Percentiles rank a stretch among this genome's conserved stretches.
Conservation (phyloP, 148 eudicot species). For the Selenicereus undatus region DNA sequence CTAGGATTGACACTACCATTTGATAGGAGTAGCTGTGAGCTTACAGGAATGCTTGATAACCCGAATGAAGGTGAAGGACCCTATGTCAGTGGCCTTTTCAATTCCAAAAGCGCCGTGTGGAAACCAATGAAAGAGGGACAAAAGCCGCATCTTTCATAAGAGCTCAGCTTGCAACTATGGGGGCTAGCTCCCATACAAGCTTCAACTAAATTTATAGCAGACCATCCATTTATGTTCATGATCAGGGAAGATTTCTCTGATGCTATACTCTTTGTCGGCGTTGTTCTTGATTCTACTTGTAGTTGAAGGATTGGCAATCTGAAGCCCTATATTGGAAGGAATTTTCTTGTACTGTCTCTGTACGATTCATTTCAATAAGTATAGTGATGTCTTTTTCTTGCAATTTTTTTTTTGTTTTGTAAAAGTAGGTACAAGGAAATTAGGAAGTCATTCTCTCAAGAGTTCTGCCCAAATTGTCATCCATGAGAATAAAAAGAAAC, state of each 20-base stretch:
- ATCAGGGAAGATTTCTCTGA: conserved; percentile 18
- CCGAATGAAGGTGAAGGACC: neutral
- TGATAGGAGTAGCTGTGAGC: neutral
- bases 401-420: no score
- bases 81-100: neutral
- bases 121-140: conserved; percentile 21
- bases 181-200: neutral
- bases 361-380: no score
- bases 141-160: neutral
- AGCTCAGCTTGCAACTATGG: neutral
- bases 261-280: conserved; percentile 18
- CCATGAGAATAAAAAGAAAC: no score
- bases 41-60: conserved; percentile 7
- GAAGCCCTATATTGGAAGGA: no score
- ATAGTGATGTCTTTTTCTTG: no score
- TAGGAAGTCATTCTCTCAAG: no score
- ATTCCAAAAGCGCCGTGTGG: conserved; percentile 3
- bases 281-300: neutral
- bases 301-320: neutral
- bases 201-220: conserved; percentile 11
- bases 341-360: no score
- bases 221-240: conserved; percentile 26
- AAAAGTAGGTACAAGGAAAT: no score
- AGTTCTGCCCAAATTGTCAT: no score
- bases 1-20: conserved; percentile 20